A percentile compares a stretch with the other conserved stretches of the same genome.
Evolutionary conservation across 2,329 filamentous ascomycete genomes (phyloP).

Genomic region (Ceratocystis lukuohia): DNA sequence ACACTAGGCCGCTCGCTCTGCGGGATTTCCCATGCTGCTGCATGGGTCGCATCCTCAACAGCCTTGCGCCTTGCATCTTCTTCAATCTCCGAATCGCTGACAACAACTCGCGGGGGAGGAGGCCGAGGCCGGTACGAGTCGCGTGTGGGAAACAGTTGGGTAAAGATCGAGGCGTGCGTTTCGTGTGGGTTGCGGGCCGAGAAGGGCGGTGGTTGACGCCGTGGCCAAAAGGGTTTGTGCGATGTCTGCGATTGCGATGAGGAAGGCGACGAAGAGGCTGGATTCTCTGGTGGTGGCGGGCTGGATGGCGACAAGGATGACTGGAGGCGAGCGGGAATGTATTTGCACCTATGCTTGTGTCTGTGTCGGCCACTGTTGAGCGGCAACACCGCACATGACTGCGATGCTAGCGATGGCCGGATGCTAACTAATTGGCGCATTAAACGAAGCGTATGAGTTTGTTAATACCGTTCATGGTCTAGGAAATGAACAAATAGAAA

Average conservation of each 20-base stretch:
- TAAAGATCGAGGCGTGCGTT: slow-evolving; percentile 18
- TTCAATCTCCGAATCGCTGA: slow-evolving; percentile 6
- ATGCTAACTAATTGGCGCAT: not conserved
- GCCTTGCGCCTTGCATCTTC: slow-evolving; percentile 1
- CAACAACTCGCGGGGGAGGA: slow-evolving; percentile 5
- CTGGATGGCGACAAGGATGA: not conserved
- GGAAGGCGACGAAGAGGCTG: not conserved
- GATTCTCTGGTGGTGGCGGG: not conserved
- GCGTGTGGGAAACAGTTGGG: slow-evolving; percentile 18
- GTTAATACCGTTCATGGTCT: not conserved
- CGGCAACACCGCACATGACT: not conserved
- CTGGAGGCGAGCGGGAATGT: not conserved
- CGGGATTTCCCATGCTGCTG: not conserved
- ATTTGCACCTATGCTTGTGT: not conserved
- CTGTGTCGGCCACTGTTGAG: not conserved
- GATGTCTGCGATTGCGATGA: not conserved
- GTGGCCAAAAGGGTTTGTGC: not conserved
- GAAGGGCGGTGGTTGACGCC: not conserved
- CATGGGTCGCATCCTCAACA: not conserved
- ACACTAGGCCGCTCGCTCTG: not conserved
- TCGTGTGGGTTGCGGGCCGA: slow-evolving; percentile 12
- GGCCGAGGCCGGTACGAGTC: slow-evolving; percentile 15
- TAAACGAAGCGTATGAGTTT: not conserved
- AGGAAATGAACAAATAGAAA: not conserved
- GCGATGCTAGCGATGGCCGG: not conserved